Evolutionary conservation across 768 basidiomycete species (phyloP).

Genomic region (Crepidotus variabilis): DNA sequence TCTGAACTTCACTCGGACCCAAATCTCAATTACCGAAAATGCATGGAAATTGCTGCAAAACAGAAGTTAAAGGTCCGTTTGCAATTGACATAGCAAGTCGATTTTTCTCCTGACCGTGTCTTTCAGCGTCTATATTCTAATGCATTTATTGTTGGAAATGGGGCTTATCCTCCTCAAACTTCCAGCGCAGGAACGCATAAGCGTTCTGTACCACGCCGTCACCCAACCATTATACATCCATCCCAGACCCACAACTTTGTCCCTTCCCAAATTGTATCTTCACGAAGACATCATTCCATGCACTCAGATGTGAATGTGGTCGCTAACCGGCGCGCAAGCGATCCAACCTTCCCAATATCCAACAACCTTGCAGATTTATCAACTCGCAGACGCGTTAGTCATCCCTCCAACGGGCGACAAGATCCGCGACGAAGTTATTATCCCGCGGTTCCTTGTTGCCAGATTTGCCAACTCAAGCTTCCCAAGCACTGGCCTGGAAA

Average conservation of each 20-base stretch:
- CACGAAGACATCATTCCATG: neutral
- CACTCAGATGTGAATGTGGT: too few relatives aligned
- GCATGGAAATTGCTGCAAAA: neutral
- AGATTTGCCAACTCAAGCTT: neutral
- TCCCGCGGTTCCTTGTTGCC: neutral
- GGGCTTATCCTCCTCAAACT: too few relatives aligned
- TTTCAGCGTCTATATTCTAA: neutral
- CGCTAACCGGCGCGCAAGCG: neutral
- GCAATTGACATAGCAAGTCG: neutral
- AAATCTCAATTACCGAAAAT: neutral
- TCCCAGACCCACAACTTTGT: too few relatives aligned
- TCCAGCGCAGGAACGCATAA: too few relatives aligned
- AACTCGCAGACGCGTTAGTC: neutral
- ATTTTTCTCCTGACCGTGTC: neutral
- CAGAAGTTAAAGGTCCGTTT: neutral
- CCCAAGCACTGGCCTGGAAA: neutral
- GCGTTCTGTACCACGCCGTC: too few relatives aligned
- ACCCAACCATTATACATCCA: too few relatives aligned
- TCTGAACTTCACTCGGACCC: neutral
- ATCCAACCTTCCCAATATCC: neutral
- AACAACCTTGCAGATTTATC: neutral
- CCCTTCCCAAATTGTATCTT: too few relatives aligned
- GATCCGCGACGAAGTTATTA: neutral
- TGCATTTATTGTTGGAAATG: too few relatives aligned
- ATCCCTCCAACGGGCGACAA: neutral